A percentile compares a stretch with the other conserved stretches of the same genome.
Evolutionary conservation across 192 early-diverging fungal genomes (phyloP).

Genomic region (Backusella circina): DNA sequence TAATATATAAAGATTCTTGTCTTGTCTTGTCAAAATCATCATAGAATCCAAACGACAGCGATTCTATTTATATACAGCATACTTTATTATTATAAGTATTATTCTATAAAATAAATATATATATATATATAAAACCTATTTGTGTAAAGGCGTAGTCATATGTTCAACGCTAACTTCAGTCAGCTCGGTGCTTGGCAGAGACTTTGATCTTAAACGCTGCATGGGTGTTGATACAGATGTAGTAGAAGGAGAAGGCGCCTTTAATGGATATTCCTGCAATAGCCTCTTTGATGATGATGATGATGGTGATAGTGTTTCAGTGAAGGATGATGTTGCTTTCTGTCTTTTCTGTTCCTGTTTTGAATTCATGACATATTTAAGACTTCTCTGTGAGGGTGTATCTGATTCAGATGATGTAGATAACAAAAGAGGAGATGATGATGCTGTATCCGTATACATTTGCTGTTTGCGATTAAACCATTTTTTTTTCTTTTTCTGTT

Average conservation of each 20-base stretch:
- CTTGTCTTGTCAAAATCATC: too few species aligned
- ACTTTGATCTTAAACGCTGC: not conserved
- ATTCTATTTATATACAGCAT: too few species aligned
- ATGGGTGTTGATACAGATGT: not conserved
- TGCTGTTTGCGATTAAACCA: slow-evolving; percentile 3
- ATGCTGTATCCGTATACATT: not conserved
- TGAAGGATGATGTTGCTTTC: not conserved
- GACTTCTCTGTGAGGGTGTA: not conserved
- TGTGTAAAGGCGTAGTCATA: not conserved
- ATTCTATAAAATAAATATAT: too few species aligned
- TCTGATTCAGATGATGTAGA: not conserved
- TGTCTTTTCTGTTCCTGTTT: not conserved
- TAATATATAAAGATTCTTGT: not conserved
- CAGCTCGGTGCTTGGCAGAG: not conserved
- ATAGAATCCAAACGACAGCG: too few species aligned
- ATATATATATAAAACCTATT: too few species aligned
- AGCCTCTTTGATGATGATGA: not conserved
- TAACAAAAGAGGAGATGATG: not conserved
- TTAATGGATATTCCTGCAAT: not conserved
- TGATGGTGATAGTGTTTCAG: not conserved
- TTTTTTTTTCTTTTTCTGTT: not conserved
- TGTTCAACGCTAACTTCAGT: not conserved
- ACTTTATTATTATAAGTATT: too few species aligned
- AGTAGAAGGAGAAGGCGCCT: too few species aligned
- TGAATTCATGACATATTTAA: not conserved